Base-by-base conservation (phyloP, 208 protist species). In the Leishmania lainsoni region DNA sequence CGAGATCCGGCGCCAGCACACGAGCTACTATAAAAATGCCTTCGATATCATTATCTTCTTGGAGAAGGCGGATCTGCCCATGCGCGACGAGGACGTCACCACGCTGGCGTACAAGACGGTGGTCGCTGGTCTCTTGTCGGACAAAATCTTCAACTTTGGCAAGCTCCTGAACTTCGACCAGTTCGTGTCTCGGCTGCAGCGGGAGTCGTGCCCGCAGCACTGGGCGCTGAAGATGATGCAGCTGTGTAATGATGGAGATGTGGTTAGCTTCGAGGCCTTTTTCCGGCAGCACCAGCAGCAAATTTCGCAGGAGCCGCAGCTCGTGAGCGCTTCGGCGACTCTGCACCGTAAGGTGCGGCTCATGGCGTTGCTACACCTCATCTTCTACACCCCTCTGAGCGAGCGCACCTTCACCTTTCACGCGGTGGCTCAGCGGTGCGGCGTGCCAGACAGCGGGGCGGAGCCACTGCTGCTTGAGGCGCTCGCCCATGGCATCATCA, bases 381-480 rank as follows among this genome's bases (percentile, higher is more conserved):
- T 99, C 54, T 99, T 99, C 87, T 93, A 93, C 81, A 96, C 93
- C 3, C 96, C 98, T 14, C 89, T 98, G n/a, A 94, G 96, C 58
- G 88, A 98, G 82, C 94, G 97, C 79, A 93, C 85, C 10, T 93
- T 99, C 83, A 66, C 89, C 6, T 99, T 91, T 77, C 70, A 86
- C 51, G 80, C 88, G 6, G 91, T 97, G 76, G 90, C 92, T 3
- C 76, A 86, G 71, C 91, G 94, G 48, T 97, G 94, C 77, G 85
- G 81, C 16, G 90, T 97, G 48, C 58, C 72, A 14, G 83, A 90
- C 68, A 86, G 87, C 51, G 83, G 93, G 51, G 98, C 98, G 71
- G 98, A 99, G 91, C 90, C 93, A 83, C 87, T 99, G 29, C 86
- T 99, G 59, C 97, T 99, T 66, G 94, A 95, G 61, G 97, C 97